Percentiles rank a stretch among this genome's conserved stretches.
These are phyloP conservation scores for Acanthamoeba triangularis DNA, from an alignment of 208 protist species.

Conservation along the genomic window DNA sequence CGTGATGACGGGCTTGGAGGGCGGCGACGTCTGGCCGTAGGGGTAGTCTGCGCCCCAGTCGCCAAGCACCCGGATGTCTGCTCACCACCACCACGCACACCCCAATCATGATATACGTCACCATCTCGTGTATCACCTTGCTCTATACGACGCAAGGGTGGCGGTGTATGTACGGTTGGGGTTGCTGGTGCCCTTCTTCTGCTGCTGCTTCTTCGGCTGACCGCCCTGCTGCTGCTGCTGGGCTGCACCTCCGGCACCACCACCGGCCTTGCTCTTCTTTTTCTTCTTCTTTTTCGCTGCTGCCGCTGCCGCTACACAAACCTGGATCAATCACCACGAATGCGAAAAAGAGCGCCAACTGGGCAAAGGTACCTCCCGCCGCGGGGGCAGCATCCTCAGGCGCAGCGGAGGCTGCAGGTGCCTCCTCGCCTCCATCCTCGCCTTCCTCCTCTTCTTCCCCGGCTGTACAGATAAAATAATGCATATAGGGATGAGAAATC, in stretches of 20 bases:
- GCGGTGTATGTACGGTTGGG: not conserved
- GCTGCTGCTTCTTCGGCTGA: not conserved
- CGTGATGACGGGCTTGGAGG: slow-evolving; percentile 94
- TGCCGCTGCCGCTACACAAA: not conserved
- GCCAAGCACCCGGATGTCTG: slow-evolving; percentile 40
- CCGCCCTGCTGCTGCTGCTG: not conserved
- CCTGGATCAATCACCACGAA: not conserved
- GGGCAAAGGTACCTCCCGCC: not conserved
- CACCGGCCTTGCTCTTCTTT: slow-evolving; percentile 37
- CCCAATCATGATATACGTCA: not conserved
- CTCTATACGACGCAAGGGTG: not conserved
- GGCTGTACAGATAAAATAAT: not conserved
- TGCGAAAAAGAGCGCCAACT: no score
- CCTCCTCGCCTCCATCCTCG: not conserved
- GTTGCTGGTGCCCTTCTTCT: slow-evolving; percentile 75
- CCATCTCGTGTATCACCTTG: not conserved
- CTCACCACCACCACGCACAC: not conserved
- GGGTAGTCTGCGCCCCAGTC: slow-evolving; percentile 47
- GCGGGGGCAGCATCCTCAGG: not conserved
- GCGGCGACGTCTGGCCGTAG: slow-evolving; percentile 89
- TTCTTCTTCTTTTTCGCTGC: slow-evolving; percentile 58
- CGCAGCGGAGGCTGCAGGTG: not conserved
- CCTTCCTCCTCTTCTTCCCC: slow-evolving; percentile 24
- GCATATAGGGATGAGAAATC: not conserved
- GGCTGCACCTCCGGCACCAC: not conserved